Conservation (phyloP, 192 early-diverging fungal genomes). For the Rhizoclosmatium globosum region DNA sequence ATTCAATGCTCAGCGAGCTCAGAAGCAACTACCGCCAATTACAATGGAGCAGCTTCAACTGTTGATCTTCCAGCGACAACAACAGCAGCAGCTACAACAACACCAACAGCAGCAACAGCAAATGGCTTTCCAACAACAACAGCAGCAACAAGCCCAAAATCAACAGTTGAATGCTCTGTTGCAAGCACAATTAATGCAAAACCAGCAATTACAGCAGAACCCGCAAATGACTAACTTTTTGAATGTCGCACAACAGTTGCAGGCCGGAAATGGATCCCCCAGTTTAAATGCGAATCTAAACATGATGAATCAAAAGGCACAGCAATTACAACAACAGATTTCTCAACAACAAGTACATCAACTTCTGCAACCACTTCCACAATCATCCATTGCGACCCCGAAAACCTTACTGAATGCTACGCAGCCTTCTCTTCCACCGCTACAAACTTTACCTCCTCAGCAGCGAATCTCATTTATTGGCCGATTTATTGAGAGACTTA, state of each 20-base stretch:
- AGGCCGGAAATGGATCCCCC: neutral
- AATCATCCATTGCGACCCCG: neutral
- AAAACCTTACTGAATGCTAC: neutral
- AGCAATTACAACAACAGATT: no score
- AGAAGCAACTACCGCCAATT: neutral
- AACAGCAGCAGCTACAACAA: constrained; percentile 21
- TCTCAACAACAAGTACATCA: no score
- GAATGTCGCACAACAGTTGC: neutral
- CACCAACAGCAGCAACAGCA: constrained; percentile 10
- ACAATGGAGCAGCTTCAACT: neutral
- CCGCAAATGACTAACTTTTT: neutral
- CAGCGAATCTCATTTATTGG: neutral
- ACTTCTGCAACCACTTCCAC: no score
- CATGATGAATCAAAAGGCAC: no score
- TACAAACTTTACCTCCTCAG: neutral
- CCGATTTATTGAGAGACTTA: no score
- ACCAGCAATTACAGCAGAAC: constrained; percentile 6
- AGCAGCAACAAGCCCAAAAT: neutral
- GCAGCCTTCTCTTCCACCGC: neutral
- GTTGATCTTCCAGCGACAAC: neutral
- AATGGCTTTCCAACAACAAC: neutral
- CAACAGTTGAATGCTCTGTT: neutral
- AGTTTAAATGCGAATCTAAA: no score
- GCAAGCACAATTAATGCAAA: neutral
- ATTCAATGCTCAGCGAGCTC: neutral